Evolutionary conservation across 108 stramenopile species (phyloP), one percentile per base, ranked within the genome.

Genomic region (Pseudonitzschia multiseries): DNA sequence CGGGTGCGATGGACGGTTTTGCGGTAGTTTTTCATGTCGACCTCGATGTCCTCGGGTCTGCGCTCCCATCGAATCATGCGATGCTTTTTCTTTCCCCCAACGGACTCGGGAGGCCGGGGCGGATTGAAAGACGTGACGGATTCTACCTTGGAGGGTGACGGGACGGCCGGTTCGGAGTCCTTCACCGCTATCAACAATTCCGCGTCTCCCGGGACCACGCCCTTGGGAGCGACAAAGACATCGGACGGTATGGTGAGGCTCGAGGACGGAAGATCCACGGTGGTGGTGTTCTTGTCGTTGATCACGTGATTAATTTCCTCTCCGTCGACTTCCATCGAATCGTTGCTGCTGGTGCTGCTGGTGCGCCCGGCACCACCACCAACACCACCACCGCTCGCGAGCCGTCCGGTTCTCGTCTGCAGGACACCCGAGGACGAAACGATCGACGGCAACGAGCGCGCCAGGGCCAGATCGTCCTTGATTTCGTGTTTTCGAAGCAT

Each of bases 21-120:
- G 9, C 87, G 78, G 71, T 95, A 95, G 40, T 80, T 91, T 53
- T 68, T 78, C 57, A 95, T 72, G 60, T 95, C 92, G 18, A 78
- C 75, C 57, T 91, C 90, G 15, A 95, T 83, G 54, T 91, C 92
- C 26, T 83, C 69, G 18, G 94, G 94, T 28, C 88, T 67, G 29
- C 77, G 79, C 71, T 95, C 90, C 94, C 94, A 95, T 60, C 94
- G 77, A 48, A 82, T 73, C 81, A 95, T 74, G 41, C 94, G 79
- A 72, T 90, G 86, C 60, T 85, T 87, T 62, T 91, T 91, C 69
- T 95, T 95, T 42, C 80, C 41, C 0, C 85, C 87, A 26, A 84
- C 80, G 1, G 91, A 93, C 70, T 95, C 91, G n/a, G 92, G 94
- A 59, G 88, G 91, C 43, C 90, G 84, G 12, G 94, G 94, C 18